These are phyloP conservation scores for Parafenestella ontariensis DNA, from an alignment of 2,329 filamentous ascomycete genomes.

Conservation along the genomic window DNA sequence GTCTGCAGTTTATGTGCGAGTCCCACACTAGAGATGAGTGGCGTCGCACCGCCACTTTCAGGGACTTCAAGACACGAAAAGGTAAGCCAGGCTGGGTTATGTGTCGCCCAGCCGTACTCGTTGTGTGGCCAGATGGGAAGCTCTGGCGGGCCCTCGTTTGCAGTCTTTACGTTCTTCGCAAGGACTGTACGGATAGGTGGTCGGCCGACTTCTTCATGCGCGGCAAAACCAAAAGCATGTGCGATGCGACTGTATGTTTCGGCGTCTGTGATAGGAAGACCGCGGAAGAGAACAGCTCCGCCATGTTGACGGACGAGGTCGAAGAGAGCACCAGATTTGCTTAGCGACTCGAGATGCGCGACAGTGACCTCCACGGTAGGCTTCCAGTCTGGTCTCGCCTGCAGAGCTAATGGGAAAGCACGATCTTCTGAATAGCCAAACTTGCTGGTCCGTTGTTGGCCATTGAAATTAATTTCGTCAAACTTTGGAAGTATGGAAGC, in stretches of 20 bases:
- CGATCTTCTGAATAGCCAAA: constrained; percentile 3
- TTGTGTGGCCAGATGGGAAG: constrained; percentile 50
- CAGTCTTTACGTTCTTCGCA: constrained; percentile 48
- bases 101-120: constrained; percentile 50
- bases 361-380: constrained; percentile 7
- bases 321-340: constrained; percentile 34
- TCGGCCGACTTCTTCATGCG: constrained; percentile 47
- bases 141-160: constrained; percentile 50
- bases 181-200: constrained; percentile 41
- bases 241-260: constrained; percentile 47
- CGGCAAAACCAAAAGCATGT: constrained; percentile 45
- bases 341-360: constrained; percentile 17
- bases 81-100: constrained; percentile 49
- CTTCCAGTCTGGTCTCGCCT: neutral
- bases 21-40: constrained; percentile 42
- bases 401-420: constrained; percentile 10
- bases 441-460: constrained; percentile 2
- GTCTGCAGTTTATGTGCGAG: constrained; percentile 34
- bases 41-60: constrained; percentile 44
- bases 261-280: constrained; percentile 40
- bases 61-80: constrained; percentile 28
- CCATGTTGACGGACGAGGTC: constrained; percentile 37
- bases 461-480: constrained; percentile 1
- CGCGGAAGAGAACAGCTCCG: constrained; percentile 45
- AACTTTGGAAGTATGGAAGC: neutral